phyloP scores from a whole-genome alignment of 2,329 filamentous ascomycete genomes.

The Colletotrichum sidae region DNA sequence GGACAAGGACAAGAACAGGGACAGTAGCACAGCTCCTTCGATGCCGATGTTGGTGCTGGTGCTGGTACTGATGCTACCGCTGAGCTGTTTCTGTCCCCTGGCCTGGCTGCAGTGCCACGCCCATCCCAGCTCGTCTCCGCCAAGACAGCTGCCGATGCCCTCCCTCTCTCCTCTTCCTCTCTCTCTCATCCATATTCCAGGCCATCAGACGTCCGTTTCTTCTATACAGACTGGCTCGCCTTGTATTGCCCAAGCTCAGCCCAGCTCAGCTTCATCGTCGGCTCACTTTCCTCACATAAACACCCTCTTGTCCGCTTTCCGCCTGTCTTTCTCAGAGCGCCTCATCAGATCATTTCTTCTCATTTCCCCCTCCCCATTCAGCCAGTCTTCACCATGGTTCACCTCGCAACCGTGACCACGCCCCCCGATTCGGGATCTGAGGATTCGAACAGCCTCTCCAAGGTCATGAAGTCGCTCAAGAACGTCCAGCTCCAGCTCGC shows the following conservation, averaged over 20 bases:
- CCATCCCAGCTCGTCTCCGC: slow-evolving; percentile 7
- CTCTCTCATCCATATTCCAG: slow-evolving; percentile 2
- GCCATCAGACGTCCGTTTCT: not conserved
- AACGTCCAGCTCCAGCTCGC: slow-evolving; percentile 53
- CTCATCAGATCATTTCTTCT: not conserved
- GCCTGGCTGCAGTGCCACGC: slow-evolving; percentile 12
- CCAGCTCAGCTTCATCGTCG: slow-evolving; percentile 9
- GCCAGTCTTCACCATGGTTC: slow-evolving; percentile 26
- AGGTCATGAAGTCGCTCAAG: slow-evolving; percentile 29
- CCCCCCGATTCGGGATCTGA: slow-evolving; percentile 30
- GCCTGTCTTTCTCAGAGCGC: not conserved
- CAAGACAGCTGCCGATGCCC: slow-evolving; percentile 13
- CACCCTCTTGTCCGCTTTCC: slow-evolving; percentile 7
- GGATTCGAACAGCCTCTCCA: slow-evolving; percentile 23
- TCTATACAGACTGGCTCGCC: slow-evolving; percentile 4
- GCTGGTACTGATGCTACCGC: slow-evolving; percentile 5
- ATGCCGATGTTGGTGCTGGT: slow-evolving; percentile 13
- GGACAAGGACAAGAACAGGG: too few relatives aligned
- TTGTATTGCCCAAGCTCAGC: slow-evolving; percentile 2
- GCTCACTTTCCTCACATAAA: slow-evolving; percentile 17
- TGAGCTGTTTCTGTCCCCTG: slow-evolving; percentile 11
- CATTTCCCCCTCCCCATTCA: not conserved
- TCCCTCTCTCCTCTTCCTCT: slow-evolving; percentile 3
- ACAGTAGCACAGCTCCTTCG: not conserved
- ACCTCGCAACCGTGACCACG: slow-evolving; percentile 32